Conservation (phyloP, 2,329 filamentous ascomycete genomes). For the Colletotrichum euphorbiae region DNA sequence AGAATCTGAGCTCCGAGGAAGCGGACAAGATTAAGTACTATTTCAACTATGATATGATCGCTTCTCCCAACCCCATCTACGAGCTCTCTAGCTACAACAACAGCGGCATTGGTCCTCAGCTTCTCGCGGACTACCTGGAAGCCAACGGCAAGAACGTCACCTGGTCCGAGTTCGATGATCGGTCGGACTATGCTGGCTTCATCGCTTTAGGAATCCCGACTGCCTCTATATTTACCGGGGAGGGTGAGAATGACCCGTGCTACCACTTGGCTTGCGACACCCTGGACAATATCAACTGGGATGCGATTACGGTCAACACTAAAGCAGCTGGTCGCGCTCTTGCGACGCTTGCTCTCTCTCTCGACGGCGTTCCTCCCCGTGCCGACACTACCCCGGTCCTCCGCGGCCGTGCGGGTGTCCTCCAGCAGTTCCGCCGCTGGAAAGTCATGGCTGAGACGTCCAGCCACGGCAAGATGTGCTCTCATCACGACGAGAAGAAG, state of each 20-base stretch:
- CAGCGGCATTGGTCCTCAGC: constrained; percentile 50
- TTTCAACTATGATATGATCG: constrained; percentile 79
- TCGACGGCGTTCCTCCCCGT: constrained; percentile 50
- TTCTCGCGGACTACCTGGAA: constrained; percentile 50
- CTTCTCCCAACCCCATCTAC: constrained; percentile 52
- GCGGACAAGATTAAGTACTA: constrained; percentile 71
- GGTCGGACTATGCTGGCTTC: constrained; percentile 56
- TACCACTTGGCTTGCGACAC: constrained; percentile 55
- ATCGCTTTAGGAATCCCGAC: constrained; percentile 53
- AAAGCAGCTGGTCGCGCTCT: constrained; percentile 63
- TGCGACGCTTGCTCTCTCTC: constrained; percentile 53
- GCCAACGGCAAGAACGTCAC: constrained; percentile 48
- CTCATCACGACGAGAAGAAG: constrained; percentile 34
- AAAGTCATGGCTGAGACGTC: constrained; percentile 24
- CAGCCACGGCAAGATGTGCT: constrained; percentile 37
- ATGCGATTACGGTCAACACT: constrained; percentile 51
- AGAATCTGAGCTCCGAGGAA: constrained; percentile 50
- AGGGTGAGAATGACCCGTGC: constrained; percentile 50
- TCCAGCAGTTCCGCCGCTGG: constrained; percentile 35
- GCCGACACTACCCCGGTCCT: constrained; percentile 45
- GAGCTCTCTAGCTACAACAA: constrained; percentile 51
- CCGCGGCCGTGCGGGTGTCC: constrained; percentile 32
- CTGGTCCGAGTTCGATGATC: constrained; percentile 50
- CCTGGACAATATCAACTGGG: constrained; percentile 55
- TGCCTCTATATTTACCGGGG: constrained; percentile 55